Evolutionary conservation across 441 rosid genomes (phyloP).

Genomic region (Gossypium davidsonii): DNA sequence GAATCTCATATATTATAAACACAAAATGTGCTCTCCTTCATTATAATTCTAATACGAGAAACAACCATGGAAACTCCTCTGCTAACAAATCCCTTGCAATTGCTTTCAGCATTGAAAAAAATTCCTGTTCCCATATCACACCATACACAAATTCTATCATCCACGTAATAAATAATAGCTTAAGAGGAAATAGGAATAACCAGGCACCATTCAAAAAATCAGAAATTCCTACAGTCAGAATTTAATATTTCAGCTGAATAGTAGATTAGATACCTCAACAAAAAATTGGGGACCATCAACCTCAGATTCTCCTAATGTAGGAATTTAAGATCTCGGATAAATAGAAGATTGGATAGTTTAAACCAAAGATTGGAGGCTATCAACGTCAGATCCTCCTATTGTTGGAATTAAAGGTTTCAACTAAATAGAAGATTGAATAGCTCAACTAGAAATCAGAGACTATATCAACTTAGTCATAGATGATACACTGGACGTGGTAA

Average conservation of each 20-base stretch:
- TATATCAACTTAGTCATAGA: neutral
- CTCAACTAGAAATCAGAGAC: neutral
- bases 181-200: neutral
- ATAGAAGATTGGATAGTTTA: neutral
- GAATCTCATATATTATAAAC: neutral
- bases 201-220: too few species aligned
- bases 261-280: neutral
- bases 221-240: too few species aligned
- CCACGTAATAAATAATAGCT: neutral
- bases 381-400: neutral
- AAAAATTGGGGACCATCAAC: neutral
- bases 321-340: neutral
- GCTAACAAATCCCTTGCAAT: neutral
- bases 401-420: neutral
- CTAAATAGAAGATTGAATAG: neutral
- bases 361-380: neutral
- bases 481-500: neutral
- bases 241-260: too few species aligned
- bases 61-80: neutral
- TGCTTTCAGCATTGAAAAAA: neutral
- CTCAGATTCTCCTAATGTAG: neutral
- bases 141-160: neutral
- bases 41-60: neutral
- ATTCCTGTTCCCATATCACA: neutral
- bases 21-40: neutral